Evolutionary conservation across 2,329 filamentous ascomycete genomes (phyloP).

Genomic region (Chaetomium olivaceum): DNA sequence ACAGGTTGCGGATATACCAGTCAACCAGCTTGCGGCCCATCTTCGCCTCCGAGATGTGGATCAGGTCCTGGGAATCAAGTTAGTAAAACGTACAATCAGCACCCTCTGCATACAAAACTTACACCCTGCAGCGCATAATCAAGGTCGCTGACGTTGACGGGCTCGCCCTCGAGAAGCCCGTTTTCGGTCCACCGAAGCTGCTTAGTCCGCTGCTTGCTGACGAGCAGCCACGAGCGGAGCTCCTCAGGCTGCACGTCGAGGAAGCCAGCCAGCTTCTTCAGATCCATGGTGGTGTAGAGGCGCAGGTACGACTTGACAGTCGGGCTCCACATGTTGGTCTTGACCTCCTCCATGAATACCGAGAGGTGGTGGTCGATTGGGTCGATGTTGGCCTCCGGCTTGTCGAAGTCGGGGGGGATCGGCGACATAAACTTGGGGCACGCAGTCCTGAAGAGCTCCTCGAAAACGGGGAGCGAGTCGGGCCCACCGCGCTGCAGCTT

Average conservation of each 20-base stretch:
- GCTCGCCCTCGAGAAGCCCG: slow-evolving; percentile 85
- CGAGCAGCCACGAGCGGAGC: slow-evolving; percentile 86
- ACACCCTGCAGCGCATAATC: slow-evolving; percentile 96
- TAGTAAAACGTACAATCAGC: slow-evolving; percentile 26
- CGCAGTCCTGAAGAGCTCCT: slow-evolving; percentile 96
- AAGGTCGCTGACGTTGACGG: slow-evolving; percentile 89
- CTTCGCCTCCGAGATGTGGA: slow-evolving; percentile 98
- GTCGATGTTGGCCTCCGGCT: slow-evolving; percentile 93
- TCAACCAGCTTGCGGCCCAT: slow-evolving; percentile 95
- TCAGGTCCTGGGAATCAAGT: slow-evolving; percentile 68
- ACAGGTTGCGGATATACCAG: slow-evolving; percentile 97
- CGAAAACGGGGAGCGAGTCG: slow-evolving; percentile 92
- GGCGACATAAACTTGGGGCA: slow-evolving; percentile 99
- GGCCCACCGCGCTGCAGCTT: slow-evolving; percentile 95
- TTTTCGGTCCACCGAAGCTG: slow-evolving; percentile 93
- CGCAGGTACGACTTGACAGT: slow-evolving; percentile 98
- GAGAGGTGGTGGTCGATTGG: slow-evolving; percentile 95
- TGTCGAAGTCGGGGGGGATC: slow-evolving; percentile 95
- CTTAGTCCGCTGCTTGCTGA: slow-evolving; percentile 98
- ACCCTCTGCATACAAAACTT: slow-evolving; percentile 47
- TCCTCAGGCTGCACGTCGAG: slow-evolving; percentile 96
- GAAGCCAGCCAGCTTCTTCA: slow-evolving; percentile 97
- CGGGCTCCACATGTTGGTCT: slow-evolving; percentile 97
- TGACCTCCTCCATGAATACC: slow-evolving; percentile 99
- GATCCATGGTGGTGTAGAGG: slow-evolving; percentile 98